Conservation (phyloP, 495 filamentous ascomycete species). For the Podospora appendiculata region DNA sequence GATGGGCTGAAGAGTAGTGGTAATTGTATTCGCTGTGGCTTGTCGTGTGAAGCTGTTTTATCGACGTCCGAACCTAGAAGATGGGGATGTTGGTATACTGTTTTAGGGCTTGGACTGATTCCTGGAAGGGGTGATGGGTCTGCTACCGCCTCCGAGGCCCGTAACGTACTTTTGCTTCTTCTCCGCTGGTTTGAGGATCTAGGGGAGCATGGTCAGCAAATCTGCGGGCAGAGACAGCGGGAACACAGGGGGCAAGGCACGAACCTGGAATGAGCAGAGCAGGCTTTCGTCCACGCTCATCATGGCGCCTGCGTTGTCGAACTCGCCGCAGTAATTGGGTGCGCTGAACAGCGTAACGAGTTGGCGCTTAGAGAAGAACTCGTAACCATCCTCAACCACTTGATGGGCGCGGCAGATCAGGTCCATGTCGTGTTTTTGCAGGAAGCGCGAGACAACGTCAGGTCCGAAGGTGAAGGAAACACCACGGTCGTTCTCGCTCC, state of each 20-base stretch:
- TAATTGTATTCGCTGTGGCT: slow-evolving; percentile 8
- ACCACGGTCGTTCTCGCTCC: slow-evolving; percentile 98
- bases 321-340: slow-evolving; percentile 98
- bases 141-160: slow-evolving; percentile 72
- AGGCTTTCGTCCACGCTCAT: slow-evolving; percentile 99
- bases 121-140: slow-evolving; percentile 83
- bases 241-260: neutral
- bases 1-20: slow-evolving; percentile 8
- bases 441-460: slow-evolving; percentile 96
- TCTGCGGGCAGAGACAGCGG: neutral
- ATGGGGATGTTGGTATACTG: slow-evolving; percentile 71
- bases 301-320: slow-evolving; percentile 99
- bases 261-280: slow-evolving; percentile 98
- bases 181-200: slow-evolving; percentile 99
- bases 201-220: neutral
- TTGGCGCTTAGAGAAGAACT: slow-evolving; percentile 98
- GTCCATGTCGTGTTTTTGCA: slow-evolving; percentile 99
- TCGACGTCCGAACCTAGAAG: slow-evolving; percentile 93
- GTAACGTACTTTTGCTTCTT: slow-evolving; percentile 99
- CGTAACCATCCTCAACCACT: slow-evolving; percentile 98
- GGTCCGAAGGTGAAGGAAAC: slow-evolving; percentile 99
- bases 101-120: slow-evolving; percentile 73
- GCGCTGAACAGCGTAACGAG: slow-evolving; percentile 96
- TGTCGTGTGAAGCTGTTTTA: slow-evolving; percentile 40
- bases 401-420: slow-evolving; percentile 98